Evolutionary conservation across 768 basidiomycete genomes (phyloP).

Genomic region (Lentinus brumalis): DNA sequence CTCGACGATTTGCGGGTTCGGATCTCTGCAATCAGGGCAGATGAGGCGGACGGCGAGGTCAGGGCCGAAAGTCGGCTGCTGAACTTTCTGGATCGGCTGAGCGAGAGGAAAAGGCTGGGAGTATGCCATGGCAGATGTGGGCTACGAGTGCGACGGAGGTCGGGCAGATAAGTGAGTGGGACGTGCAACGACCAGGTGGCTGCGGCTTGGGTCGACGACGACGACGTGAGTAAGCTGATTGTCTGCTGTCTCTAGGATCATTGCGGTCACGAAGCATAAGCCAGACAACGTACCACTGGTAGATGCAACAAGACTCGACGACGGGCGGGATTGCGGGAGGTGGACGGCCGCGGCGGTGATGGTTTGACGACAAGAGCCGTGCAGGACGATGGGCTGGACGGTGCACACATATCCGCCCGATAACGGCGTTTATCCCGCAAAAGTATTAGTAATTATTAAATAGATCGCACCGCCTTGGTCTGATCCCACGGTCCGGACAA

Average conservation of each 20-base stretch:
- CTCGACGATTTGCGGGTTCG: slow-evolving; percentile 93
- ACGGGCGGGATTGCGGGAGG: not conserved
- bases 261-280: not conserved
- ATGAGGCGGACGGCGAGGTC: slow-evolving; percentile 88
- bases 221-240: not conserved
- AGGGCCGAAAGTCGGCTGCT: slow-evolving; percentile 69
- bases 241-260: slow-evolving; percentile 6
- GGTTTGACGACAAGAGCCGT: slow-evolving; percentile 8
- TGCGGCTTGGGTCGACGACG: not conserved
- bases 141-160: slow-evolving; percentile 19
- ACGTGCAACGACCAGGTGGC: not conserved
- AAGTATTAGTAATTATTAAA: slow-evolving; percentile 8
- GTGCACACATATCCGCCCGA: not conserved
- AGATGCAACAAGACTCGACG: slow-evolving; percentile 3
- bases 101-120: slow-evolving; percentile 83
- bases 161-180: slow-evolving; percentile 13
- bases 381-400: not conserved
- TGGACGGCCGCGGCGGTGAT: not conserved
- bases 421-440: slow-evolving; percentile 1
- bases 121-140: slow-evolving; percentile 56
- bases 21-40: slow-evolving; percentile 94
- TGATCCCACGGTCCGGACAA: no score
- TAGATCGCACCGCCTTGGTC: no score
- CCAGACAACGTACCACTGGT: slow-evolving; percentile 12
- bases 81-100: slow-evolving; percentile 49